Percentiles rank a stretch among this genome's conserved stretches.
Evolutionary conservation across 1,284 basidiomycete species (phyloP).

Genomic region (Anthracocystis setariae): DNA sequence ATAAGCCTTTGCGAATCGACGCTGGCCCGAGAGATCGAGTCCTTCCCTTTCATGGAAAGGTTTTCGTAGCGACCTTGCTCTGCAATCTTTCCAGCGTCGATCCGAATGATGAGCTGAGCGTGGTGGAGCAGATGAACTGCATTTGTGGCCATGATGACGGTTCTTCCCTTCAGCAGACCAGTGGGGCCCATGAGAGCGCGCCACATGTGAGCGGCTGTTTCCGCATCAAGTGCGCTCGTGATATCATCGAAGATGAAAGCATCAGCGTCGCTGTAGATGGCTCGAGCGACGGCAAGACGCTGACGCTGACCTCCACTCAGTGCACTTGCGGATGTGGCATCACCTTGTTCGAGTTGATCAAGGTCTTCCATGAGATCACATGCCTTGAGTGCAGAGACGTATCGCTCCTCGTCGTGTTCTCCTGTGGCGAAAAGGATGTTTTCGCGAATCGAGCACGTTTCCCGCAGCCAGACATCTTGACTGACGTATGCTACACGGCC

Average conservation of each 20-base stretch:
- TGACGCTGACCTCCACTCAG: slow-evolving; percentile 64
- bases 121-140: slow-evolving; percentile 49
- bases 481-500: slow-evolving; percentile 55
- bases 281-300: slow-evolving; percentile 60
- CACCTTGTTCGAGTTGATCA: slow-evolving; percentile 52
- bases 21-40: slow-evolving; percentile 45
- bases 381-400: slow-evolving; percentile 47
- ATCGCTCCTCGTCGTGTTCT: slow-evolving; percentile 51
- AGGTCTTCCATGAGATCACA: slow-evolving; percentile 61
- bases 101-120: slow-evolving; percentile 34
- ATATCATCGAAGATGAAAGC: slow-evolving; percentile 64
- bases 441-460: slow-evolving; percentile 52
- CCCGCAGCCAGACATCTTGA: slow-evolving; percentile 60
- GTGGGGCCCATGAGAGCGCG: slow-evolving; percentile 36
- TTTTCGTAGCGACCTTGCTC: slow-evolving; percentile 47
- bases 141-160: slow-evolving; percentile 56
- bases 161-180: slow-evolving; percentile 44
- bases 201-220: slow-evolving; percentile 71
- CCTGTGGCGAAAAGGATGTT: slow-evolving; percentile 61
- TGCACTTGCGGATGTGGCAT: slow-evolving; percentile 55
- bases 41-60: slow-evolving; percentile 49
- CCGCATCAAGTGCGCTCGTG: slow-evolving; percentile 73
- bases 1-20: slow-evolving; percentile 35
- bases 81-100: slow-evolving; percentile 48
- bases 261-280: slow-evolving; percentile 59